Evolutionary conservation across 345 rosid genomes (phyloP), one percentile per base, ranked within the genome.

Genomic region (Eucalyptus sp.): DNA sequence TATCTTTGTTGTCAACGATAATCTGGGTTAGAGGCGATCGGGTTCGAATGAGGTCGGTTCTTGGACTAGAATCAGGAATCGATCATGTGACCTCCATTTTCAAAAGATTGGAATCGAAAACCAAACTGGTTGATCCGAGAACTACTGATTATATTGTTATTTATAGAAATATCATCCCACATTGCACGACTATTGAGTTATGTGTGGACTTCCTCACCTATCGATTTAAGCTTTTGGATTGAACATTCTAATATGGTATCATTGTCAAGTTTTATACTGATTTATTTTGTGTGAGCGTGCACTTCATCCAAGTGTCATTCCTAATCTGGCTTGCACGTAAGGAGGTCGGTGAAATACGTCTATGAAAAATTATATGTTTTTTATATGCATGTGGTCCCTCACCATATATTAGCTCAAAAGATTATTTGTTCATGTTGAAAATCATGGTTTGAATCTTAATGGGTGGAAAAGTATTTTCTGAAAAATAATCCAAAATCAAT

Each of bases 151-250:
- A 11, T 76, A 6, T 0, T 41, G 3, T 20, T 6, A 76, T 37
- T 2, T 3, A 8, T 37, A 18, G 4, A 71, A 71, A 2, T 71
- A 7, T 71, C 25, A 52, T 52, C 62, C 2, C 5, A 20, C 2
- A 10, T 76, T 0, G 1, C 3, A 20, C 0, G 3, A 41, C 3
- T 76, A 6, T 22, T 13, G 3, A 8, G 14, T 6, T 0, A 20
- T 41, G 3, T 20, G 29, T 11, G 16, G 29, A 41, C 3, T 20
- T 7, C 6, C 7, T 33, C 29, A 22, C 16, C 0, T 41, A 76
- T 41, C 2, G 4, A 6, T 76, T 76, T 41, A 76, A 76, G 13
- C 1, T 37, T 76, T 76, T 10, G 3, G 3, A 13, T 11, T 41
- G 2, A 12, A 20, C 5, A 20, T 20, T 10, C 3, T 41, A 20